Evolutionary conservation across 768 basidiomycete genomes (phyloP).

Genomic region (Sporobolomyces pararoseus): DNA sequence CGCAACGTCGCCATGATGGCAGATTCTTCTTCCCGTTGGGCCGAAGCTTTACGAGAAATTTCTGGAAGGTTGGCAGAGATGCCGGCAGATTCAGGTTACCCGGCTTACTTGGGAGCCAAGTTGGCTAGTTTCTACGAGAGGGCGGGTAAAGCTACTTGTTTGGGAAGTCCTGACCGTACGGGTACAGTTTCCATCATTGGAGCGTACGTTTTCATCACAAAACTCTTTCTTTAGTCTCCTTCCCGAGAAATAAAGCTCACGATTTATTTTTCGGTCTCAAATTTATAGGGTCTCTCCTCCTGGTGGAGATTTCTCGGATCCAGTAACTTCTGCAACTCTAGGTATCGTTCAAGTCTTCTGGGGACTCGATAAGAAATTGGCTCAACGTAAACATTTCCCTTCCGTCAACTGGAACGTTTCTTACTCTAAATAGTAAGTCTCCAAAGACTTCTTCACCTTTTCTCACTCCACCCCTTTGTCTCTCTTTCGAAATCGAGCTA

Average conservation of each 20-base stretch:
- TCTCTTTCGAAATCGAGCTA: not conserved
- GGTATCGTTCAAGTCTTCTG: conserved; percentile 99
- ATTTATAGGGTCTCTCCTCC: conserved; percentile 88
- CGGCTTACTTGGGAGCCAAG: conserved; percentile 92
- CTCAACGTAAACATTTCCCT: conserved; percentile 98
- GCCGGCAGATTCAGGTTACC: conserved; percentile 99
- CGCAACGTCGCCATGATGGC: conserved; percentile 99
- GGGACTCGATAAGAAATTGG: conserved; percentile 93
- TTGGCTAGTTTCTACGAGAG: conserved; percentile 97
- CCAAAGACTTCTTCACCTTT: not conserved
- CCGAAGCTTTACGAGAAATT: conserved; percentile 97
- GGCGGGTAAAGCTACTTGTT: conserved; percentile 87
- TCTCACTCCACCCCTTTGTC: not conserved
- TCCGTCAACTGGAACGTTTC: conserved; percentile 99
- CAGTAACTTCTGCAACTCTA: conserved; percentile 93
- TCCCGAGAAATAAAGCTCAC: no score
- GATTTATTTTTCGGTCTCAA: no score
- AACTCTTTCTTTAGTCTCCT: no score
- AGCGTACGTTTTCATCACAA: conserved; percentile 63
- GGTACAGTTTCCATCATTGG: conserved; percentile 98
- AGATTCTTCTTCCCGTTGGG: conserved; percentile 98
- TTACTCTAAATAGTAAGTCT: conserved; percentile 80
- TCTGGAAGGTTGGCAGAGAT: conserved; percentile 98
- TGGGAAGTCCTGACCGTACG: conserved; percentile 79
- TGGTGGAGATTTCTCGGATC: conserved; percentile 98